Evolutionary conservation across 2,329 filamentous ascomycete species (phyloP), one percentile per base, ranked within the genome.

Genomic region (Cladophialophora bantiana): DNA sequence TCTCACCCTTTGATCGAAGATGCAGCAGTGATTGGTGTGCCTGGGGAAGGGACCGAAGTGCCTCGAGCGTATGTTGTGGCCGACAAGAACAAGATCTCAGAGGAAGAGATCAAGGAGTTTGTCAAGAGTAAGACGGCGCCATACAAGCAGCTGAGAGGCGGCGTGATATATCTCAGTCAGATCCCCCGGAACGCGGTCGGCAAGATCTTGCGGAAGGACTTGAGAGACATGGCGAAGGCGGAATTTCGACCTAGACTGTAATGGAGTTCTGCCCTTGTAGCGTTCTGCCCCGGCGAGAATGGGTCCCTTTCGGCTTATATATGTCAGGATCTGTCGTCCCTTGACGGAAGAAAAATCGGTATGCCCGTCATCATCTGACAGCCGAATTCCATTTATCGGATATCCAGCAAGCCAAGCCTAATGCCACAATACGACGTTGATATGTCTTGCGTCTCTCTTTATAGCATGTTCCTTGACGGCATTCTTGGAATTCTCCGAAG

Each of bases 21-120:
- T 26, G 45, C 45, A 7, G 45, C 45, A 2, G 45, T 50, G 7
- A 50, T 50, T 4, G 45, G 45, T 20, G 45, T 50, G 45, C 45
- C 45, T 3, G 45, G 45, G 1, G 45, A 50, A 26, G 45, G 45
- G 18, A 50, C 45, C 9, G 45, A 50, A 26, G 45, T 50, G 18
- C 45, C 45, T 26, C 45, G 45, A 26, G 45, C 45, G 18, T 50
- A 50, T 18, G 45, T 50, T 9, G 45, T 50, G 18, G 45, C 45
- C 18, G 45, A 50, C 26, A 50, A 50, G 45, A 50, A 50, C 45
- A 50, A 50, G 45, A 50, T 50, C 4, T 50, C 45, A 3, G 45
- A 50, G 45, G 45, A 7, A 50, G 45, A 50, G 45, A 50, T 50
- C 45, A 50, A 50, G 45, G 45, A 50, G 45, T 50, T 50, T 50